A percentile compares a stretch with the other conserved stretches of the same genome.
Conservation (phyloP, 2,329 filamentous ascomycete genomes). For the Aplosporella prunicola region DNA sequence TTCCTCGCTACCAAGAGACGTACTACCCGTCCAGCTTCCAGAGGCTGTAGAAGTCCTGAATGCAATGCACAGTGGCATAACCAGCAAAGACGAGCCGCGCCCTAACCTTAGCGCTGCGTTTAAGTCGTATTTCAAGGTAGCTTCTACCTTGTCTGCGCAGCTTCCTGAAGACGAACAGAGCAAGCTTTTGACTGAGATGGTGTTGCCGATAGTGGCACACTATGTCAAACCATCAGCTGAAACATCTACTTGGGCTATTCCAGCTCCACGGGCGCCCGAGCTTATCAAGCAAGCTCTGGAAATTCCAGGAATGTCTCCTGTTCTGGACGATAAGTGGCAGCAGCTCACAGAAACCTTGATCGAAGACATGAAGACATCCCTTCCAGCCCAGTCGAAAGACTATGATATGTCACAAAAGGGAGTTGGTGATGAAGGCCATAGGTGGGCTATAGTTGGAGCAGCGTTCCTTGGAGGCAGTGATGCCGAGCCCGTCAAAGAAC, state of each 20-base stretch:
- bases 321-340: constrained; percentile 52
- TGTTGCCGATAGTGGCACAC: constrained; percentile 45
- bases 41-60: constrained; percentile 53
- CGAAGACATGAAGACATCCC: constrained; percentile 59
- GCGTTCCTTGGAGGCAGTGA: constrained; percentile 15
- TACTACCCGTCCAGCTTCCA: constrained; percentile 46
- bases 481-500: constrained; percentile 1
- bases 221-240: constrained; percentile 42
- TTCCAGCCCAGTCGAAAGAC: constrained; percentile 73
- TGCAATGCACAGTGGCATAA: constrained; percentile 62
- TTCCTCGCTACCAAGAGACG: constrained; percentile 42
- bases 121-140: constrained; percentile 61
- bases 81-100: constrained; percentile 63
- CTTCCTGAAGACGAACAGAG: constrained; percentile 36
- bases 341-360: constrained; percentile 53
- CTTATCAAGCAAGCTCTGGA: constrained; percentile 34
- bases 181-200: constrained; percentile 36
- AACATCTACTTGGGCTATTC: constrained; percentile 42
- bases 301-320: constrained; percentile 34
- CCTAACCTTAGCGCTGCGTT: constrained; percentile 61
- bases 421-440: constrained; percentile 55
- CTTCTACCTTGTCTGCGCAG: constrained; percentile 37
- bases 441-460: constrained; percentile 49
- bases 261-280: constrained; percentile 27
- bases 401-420: constrained; percentile 62